phyloP scores from a whole-genome alignment of 1,284 basidiomycete species.

The Clitocybe nebularis region DNA sequence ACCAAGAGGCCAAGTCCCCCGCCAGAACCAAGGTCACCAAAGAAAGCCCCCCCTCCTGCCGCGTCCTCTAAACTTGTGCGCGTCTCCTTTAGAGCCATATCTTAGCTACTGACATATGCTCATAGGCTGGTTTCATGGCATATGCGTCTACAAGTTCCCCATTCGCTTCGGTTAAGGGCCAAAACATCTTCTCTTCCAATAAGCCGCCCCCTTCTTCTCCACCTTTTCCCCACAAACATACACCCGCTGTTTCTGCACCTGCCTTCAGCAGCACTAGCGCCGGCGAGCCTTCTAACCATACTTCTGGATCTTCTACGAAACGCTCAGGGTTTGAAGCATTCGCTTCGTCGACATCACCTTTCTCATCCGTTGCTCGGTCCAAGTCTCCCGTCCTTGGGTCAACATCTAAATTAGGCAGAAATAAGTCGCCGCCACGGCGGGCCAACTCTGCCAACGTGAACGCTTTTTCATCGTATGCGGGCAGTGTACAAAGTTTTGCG shows the following conservation, averaged over 20 bases:
- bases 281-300: slow-evolving; percentile 25
- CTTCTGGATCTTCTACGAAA: slow-evolving; percentile 37
- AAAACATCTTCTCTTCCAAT: slow-evolving; percentile 53
- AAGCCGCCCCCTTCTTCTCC: slow-evolving; percentile 29
- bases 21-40: slow-evolving; percentile 42
- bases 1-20: slow-evolving; percentile 66
- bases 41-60: slow-evolving; percentile 25
- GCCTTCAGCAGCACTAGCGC: slow-evolving; percentile 22
- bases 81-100: slow-evolving; percentile 15
- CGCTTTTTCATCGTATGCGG: slow-evolving; percentile 61
- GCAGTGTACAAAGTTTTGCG: slow-evolving; percentile 46
- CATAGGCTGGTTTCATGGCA: slow-evolving; percentile 60
- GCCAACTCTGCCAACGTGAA: slow-evolving; percentile 34
- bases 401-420: slow-evolving; percentile 36
- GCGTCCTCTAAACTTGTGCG: slow-evolving; percentile 47
- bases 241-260: slow-evolving; percentile 16
- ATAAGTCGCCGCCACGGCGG: slow-evolving; percentile 50
- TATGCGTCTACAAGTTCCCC: slow-evolving; percentile 69
- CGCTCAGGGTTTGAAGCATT: slow-evolving; percentile 63
- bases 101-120: slow-evolving; percentile 26
- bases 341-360: slow-evolving; percentile 57
- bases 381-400: slow-evolving; percentile 48
- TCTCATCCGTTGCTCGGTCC: slow-evolving; percentile 42
- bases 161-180: slow-evolving; percentile 64
- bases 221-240: slow-evolving; percentile 19